phyloP scores from a whole-genome alignment of 208 protist genomes.

The Strigomonas culicis region DNA sequence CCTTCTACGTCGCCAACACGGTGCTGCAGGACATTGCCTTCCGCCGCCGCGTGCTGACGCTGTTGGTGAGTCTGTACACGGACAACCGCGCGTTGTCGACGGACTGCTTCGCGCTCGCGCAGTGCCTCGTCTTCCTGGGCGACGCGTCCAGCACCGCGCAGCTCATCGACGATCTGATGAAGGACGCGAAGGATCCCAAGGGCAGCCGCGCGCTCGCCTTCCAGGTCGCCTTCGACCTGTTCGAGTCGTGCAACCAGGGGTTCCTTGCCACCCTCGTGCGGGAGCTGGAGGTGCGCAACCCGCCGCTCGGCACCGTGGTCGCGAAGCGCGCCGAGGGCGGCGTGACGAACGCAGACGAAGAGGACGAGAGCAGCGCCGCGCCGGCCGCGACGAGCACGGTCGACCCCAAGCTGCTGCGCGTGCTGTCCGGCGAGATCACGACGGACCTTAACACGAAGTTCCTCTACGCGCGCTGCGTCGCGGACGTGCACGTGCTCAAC shows the following conservation, averaged over 20 bases:
- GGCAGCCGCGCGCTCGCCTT: slow-evolving; percentile 60
- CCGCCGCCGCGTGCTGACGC: slow-evolving; percentile 78
- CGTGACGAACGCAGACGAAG: not conserved
- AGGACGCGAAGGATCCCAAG: slow-evolving; percentile 15
- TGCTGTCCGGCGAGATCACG: slow-evolving; percentile 86
- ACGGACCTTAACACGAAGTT: slow-evolving; percentile 95
- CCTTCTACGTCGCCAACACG: slow-evolving; percentile 83
- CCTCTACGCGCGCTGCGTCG: slow-evolving; percentile 92
- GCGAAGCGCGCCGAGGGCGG: slow-evolving; percentile 11
- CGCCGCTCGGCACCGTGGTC: slow-evolving; percentile 4
- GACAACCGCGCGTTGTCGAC: slow-evolving; percentile 41
- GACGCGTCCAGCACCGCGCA: slow-evolving; percentile 77
- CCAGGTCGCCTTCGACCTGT: slow-evolving; percentile 89
- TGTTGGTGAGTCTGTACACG: slow-evolving; percentile 88
- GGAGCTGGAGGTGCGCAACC: slow-evolving; percentile 29
- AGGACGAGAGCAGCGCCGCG: not conserved
- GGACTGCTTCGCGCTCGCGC: slow-evolving; percentile 91
- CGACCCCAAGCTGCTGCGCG: slow-evolving; percentile 56
- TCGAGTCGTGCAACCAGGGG: slow-evolving; percentile 84
- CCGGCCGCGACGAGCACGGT: not conserved
- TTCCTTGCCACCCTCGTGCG: slow-evolving; percentile 69
- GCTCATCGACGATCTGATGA: slow-evolving; percentile 78
- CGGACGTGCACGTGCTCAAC: slow-evolving; percentile 94
- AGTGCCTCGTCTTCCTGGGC: slow-evolving; percentile 95
- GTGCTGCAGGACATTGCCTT: slow-evolving; percentile 82